phyloP scores from a whole-genome alignment of 805 yeast species.

The Kodamaea restingae region DNA sequence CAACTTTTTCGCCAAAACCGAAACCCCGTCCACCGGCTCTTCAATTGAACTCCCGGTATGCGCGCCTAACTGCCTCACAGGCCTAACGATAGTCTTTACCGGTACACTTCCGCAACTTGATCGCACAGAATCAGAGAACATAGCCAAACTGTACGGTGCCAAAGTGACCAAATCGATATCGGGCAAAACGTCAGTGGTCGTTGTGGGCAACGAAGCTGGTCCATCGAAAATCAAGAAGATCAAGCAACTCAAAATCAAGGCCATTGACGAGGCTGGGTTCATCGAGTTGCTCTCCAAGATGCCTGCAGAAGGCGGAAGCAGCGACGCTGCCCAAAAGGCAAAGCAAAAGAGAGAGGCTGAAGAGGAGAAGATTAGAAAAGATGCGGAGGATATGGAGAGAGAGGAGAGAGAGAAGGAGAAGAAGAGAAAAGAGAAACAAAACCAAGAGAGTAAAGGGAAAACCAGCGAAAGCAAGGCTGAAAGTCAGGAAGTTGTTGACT shows the following conservation, averaged over 20 bases:
- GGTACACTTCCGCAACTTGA: slow-evolving; percentile 80
- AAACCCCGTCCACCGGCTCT: slow-evolving; percentile 24
- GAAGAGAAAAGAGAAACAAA: slow-evolving; percentile 4
- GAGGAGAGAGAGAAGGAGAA: slow-evolving; percentile 23
- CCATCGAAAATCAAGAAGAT: slow-evolving; percentile 89
- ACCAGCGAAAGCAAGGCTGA: slow-evolving; percentile 38
- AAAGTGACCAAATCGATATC: slow-evolving; percentile 83
- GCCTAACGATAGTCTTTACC: slow-evolving; percentile 89
- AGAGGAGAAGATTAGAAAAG: slow-evolving; percentile 49
- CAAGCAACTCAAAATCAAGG: slow-evolving; percentile 66
- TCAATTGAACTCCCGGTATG: slow-evolving; percentile 66
- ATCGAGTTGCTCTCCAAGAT: slow-evolving; percentile 63
- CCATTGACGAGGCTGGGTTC: slow-evolving; percentile 85
- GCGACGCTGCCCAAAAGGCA: slow-evolving; percentile 74
- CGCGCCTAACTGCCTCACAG: slow-evolving; percentile 78
- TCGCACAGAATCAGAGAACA: slow-evolving; percentile 66
- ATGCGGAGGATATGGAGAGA: slow-evolving; percentile 25
- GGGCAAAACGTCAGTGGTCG: slow-evolving; percentile 81
- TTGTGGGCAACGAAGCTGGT: slow-evolving; percentile 93
- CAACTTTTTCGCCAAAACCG: slow-evolving; percentile 45
- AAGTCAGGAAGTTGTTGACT: not conserved
- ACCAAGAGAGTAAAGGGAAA: not conserved
- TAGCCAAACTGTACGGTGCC: slow-evolving; percentile 88
- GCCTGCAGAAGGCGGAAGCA: slow-evolving; percentile 91
- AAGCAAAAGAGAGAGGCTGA: slow-evolving; percentile 65